Base-by-base conservation (phyloP, 2,329 filamentous ascomycete genomes). In the Epichloe baconii region DNA sequence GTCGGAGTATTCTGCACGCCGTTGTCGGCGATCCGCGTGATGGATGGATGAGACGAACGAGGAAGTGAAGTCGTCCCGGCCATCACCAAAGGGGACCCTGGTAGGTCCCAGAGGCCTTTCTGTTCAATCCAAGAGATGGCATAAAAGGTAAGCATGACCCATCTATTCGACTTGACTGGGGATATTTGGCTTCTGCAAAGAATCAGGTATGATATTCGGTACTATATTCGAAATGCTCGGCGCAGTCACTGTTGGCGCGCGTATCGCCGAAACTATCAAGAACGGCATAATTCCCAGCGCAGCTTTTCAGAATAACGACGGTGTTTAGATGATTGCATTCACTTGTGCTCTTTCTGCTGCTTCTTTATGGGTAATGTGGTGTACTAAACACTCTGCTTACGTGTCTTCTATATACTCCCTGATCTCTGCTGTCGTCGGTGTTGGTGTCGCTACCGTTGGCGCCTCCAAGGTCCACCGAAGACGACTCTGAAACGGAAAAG, bases 221-320 rank as follows among this genome's bases (percentile, higher is more conserved):
- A 76, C 78, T 45, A 66, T 86, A 55, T 86, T 86, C 66, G 83
- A 87, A 65, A 72, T 86, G 66, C 66, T 79, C 45, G 83, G 83
- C 45, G 83, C 83, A 56, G 71, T 86, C 58, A 73, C 78, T 4
- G 81, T 85, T 55, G 83, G 82, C 50, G 79, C 80, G 44, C 77
- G 83, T 61, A 87, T 82, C 2, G 84, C 85, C 53, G 79, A 82
- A 41, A 89, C 85, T 41, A 88, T 89, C 75, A 88, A 88, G 76
- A 87, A 86, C 70, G 81, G 82, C 42, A 86, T 86, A n/a, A n/a
- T n/a, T n/a, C n/a, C n/a, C n/a, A n/a, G n/a, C n/a, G n/a, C n/a
- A n/a, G n/a, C n/a, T n/a, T n/a, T n/a, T n/a, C n/a, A n/a, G n/a
- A n/a, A n/a, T n/a, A n/a, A n/a, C n/a, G n/a, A n/a, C n/a, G n/a